Conservation (phyloP, 1,284 basidiomycete genomes). For the Athelia psychrophila region DNA sequence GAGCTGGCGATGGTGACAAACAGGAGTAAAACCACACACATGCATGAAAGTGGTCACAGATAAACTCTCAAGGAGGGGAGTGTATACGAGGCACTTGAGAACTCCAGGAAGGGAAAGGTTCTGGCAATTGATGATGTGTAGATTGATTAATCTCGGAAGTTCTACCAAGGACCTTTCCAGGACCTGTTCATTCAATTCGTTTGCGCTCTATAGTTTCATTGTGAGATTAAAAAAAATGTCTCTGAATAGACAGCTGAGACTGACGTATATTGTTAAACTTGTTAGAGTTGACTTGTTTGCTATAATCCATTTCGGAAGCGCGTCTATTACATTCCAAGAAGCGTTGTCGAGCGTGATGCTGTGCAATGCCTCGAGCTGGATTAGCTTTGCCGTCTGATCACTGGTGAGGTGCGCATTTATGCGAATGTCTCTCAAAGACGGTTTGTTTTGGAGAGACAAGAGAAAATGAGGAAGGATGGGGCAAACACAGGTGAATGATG, state of each 20-base stretch:
- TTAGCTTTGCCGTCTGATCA: conserved; percentile 43
- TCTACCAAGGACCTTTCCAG: conserved; percentile 44
- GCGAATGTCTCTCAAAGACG: conserved; percentile 43
- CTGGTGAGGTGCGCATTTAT: conserved; percentile 46
- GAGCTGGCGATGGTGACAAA: conserved; percentile 1
- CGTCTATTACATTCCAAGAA: conserved; percentile 58
- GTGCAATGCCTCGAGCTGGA: conserved; percentile 37
- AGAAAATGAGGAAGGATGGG: conserved; percentile 48
- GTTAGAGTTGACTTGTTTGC: conserved; percentile 40
- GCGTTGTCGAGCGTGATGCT: conserved; percentile 52
- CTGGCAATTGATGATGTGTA: conserved; percentile 59
- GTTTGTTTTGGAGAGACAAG: conserved; percentile 39
- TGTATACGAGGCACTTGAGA: conserved; percentile 42
- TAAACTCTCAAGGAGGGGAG: conserved; percentile 53
- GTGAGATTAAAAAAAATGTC: conserved; percentile 4
- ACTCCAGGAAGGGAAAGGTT: conserved; percentile 49
- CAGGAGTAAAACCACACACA: neutral
- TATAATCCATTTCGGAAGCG: conserved; percentile 52
- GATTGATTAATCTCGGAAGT: conserved; percentile 47
- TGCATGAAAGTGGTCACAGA: conserved; percentile 55
- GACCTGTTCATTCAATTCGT: conserved; percentile 48
- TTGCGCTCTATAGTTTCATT: conserved; percentile 41
- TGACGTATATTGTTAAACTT: conserved; percentile 54
- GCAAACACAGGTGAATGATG: conserved; percentile 51
- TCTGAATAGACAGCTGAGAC: conserved; percentile 17